Conservation (phyloP, 345 rosid species). For the Geranium brycei region DNA sequence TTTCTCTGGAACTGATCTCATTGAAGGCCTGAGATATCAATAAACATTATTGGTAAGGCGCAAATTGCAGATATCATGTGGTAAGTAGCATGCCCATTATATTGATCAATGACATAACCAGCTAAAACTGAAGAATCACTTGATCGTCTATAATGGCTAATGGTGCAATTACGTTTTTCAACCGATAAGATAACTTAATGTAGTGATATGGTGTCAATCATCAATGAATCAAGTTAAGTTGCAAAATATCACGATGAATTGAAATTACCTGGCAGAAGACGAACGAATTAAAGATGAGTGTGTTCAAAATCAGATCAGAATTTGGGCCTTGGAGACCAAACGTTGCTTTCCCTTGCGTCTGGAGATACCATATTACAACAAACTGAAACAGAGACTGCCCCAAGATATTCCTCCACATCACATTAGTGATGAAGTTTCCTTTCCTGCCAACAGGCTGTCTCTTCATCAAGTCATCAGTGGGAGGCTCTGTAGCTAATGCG, state of each 20-base stretch:
- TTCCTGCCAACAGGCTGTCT: conserved; percentile 61
- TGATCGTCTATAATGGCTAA: no score
- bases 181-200: no score
- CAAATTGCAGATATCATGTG: no score
- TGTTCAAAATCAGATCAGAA: conserved; percentile 58
- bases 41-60: not conserved
- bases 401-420: conserved; percentile 93
- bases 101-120: no score
- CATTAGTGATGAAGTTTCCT: conserved; percentile 74
- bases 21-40: conserved; percentile 40
- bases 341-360: conserved; percentile 40
- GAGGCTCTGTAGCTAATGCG: conserved; percentile 83
- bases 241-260: conserved; percentile 16
- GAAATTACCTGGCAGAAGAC: conserved; percentile 89
- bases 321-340: conserved; percentile 33
- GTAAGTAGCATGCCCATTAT: no score
- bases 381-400: conserved; percentile 88
- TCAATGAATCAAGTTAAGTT: no score
- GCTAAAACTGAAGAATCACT: no score
- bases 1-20: conserved; percentile 69
- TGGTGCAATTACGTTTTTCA: no score
- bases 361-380: conserved; percentile 49
- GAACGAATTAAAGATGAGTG: conserved; percentile 69
- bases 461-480: conserved; percentile 59
- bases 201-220: no score